These are phyloP conservation scores for Colletotrichum sp. DNA, from an alignment of 2,329 filamentous ascomycete genomes.

Conservation along the genomic window DNA sequence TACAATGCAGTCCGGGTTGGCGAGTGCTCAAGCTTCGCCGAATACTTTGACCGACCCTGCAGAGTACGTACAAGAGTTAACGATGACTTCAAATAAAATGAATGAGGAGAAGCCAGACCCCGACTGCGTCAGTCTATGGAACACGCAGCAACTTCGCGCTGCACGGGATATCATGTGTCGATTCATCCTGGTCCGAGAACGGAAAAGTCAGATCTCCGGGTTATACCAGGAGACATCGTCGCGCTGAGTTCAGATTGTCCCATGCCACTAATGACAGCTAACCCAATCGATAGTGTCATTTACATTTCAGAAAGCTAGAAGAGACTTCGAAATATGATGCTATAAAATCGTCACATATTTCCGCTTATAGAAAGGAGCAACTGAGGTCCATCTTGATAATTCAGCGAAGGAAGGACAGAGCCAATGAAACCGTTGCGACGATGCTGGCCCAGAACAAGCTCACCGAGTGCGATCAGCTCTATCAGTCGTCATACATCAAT, in stretches of 20 bases:
- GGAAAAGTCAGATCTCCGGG: background rate
- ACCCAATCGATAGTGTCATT: background rate
- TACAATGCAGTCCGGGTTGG: background rate
- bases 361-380: fast-evolving
- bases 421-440: background rate
- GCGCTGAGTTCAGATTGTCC: background rate
- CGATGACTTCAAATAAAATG: no score
- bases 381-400: background rate
- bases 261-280: background rate
- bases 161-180: background rate
- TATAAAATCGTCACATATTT: background rate
- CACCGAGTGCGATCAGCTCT: background rate
- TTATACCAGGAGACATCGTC: background rate
- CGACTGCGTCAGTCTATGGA: no score
- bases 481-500: background rate
- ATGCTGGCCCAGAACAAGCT: background rate
- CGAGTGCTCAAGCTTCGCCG: no score
- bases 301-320: background rate
- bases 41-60: no score
- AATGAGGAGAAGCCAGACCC: no score
- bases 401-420: background rate
- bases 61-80: no score
- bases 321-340: background rate
- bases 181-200: background rate
- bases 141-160: background rate